Base-by-base conservation (phyloP, 2,329 filamentous ascomycete genomes). In the Talaromyces sp. region DNA sequence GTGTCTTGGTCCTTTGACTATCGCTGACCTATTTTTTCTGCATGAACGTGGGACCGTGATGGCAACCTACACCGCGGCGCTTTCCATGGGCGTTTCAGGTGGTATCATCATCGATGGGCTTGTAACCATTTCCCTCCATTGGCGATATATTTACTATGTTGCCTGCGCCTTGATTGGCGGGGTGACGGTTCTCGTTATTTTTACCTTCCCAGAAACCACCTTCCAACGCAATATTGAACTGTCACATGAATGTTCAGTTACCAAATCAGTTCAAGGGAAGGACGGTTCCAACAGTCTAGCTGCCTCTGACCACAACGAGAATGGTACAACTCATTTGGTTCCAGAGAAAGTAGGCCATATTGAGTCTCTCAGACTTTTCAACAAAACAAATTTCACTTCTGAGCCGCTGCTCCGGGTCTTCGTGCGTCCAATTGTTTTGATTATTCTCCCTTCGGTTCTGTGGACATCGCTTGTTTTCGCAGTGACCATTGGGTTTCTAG, bases 11-110 rank as follows among this genome's bases (percentile, higher is more conserved):
- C 82, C 82, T 0, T 72, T 83, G 7, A 83, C 81, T 0, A 83
- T 85, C 53, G 74, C 82, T 2, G 83, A 86, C 64, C 70, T 85
- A 33, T 86, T 85, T 70, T 86, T 84, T 68, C 71, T 86, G 16
- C 83, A 86, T 63, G 81, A 86, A 66, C 75, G 84, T 57, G 83
- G 82, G 1, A 71, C 75, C 1, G 72, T 82, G 47, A 85, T 84
- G 80, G 34, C n/a, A 16, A 62, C 62, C 14, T 62, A 62, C 16
- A 57, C 57, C 12, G 56, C 61, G 5, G 75, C 79, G 2, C 55
- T 68, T 31, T 63, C 61, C 31, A 28, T 31, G 10, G 66, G 67
- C 6, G 64, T 66, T 23, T 54, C 63, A 28, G 51, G 51, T n/a
- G 74, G 73, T 7, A 71, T 73, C 40, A 68, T 76, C 50, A 64